Base-by-base conservation (phyloP, 306 rosid species). In the Prunus mira region DNA sequence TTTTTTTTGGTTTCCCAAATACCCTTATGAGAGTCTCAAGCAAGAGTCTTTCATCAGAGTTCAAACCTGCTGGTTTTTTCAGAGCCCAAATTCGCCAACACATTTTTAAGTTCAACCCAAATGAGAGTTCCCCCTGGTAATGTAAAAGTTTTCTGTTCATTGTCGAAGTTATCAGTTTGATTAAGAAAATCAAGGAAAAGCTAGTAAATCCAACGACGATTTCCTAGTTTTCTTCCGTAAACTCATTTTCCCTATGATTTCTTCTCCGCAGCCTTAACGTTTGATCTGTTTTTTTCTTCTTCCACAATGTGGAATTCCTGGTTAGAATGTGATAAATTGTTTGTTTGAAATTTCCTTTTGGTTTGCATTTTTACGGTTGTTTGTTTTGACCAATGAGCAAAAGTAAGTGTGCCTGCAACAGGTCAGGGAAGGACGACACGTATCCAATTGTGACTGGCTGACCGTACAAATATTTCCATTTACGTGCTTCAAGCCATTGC, bases 91-190 rank as follows among this genome's bases (percentile, higher is more conserved):
- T 90, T 69, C 79, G 51, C 63, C 65, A 78, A n/a, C 78, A 78
- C 56, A 64, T 30, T 27, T 86, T 81, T 78, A n/a, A 56, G 74
- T 80, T 77, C 79, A 71, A 66, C 70, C 82, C 77, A 19, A 61
- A 50, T 58, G 18, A 67, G 56, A 38, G 69, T 30, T 72, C 82
- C 76, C 54, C 58, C 65, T 79, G 96, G 98, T 93, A 89, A 86
- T 75, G 34, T 12, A 4, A 38, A 38, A 38, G 43, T 34, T 64
- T 71, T 25, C 18, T 77, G 65, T 57, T 10, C 6, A 57, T 57
- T 1, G 30, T 65, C 32, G 5, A 43, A 74, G 28, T 74, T 18
- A 24, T 41, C 43, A 38, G 43, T 34, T 28, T 60, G 3, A 1
- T 56, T 47, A 6, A 15, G 62, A 79, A 38, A 55, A 25, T 62